These are phyloP conservation scores for Podaxis rugospora DNA, from an alignment of 768 basidiomycete genomes.

Conservation along the genomic window DNA sequence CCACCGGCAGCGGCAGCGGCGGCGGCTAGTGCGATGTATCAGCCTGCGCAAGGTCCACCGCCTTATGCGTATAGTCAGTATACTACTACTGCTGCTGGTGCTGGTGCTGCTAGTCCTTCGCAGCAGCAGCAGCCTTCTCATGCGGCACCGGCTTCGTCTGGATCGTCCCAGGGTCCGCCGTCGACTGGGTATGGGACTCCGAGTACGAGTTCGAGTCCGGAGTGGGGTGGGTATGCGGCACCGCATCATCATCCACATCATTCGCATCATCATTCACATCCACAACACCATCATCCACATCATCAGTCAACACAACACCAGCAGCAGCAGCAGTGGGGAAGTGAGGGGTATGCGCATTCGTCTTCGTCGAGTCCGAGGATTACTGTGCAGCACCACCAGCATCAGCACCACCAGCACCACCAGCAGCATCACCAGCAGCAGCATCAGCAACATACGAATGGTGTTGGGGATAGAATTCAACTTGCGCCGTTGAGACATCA, in stretches of 20 bases:
- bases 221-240: constrained; percentile 14
- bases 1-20: too few species aligned
- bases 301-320: constrained; percentile 2
- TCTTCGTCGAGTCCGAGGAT: background rate
- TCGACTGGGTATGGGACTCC: constrained; percentile 15
- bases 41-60: constrained; percentile 16
- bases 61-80: constrained; percentile 13
- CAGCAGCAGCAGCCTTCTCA: constrained; percentile 13
- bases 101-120: constrained; percentile 19
- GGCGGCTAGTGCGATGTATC: constrained; percentile 3
- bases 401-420: too few species aligned
- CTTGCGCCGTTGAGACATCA: constrained; percentile 46
- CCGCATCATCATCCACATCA: constrained; percentile 17
- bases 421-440: background rate
- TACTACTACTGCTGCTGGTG: background rate
- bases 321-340: constrained; percentile 14
- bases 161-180: constrained; percentile 17
- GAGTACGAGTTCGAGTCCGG: constrained; percentile 6
- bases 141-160: constrained; percentile 18
- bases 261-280: too few species aligned
- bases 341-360: constrained; percentile 4
- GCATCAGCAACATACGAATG: background rate
- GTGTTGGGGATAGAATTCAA: constrained; percentile 41
- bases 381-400: background rate
- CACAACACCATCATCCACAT: background rate